phyloP scores from a whole-genome alignment of 768 basidiomycete species.

The Termitomyces sp. region DNA sequence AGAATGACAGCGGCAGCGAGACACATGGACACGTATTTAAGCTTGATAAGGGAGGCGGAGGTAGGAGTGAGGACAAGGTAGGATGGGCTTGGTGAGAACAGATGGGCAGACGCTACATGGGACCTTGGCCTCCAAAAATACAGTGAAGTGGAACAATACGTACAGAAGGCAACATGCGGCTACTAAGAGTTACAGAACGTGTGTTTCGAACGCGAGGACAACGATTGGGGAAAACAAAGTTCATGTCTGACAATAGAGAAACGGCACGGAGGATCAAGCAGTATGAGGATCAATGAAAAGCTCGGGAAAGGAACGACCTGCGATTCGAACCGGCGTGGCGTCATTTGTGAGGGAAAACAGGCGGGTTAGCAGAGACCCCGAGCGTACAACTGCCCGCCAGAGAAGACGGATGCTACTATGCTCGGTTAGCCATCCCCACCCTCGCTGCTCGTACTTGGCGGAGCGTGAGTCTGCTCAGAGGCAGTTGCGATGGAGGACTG shows the following conservation, averaged over 20 bases:
- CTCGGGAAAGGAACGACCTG: constrained; percentile 10
- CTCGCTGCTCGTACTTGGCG: background rate
- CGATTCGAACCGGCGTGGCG: constrained; percentile 3
- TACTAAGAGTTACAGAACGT: constrained; percentile 5
- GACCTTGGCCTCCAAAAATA: constrained; percentile 10
- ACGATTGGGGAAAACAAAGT: constrained; percentile 4
- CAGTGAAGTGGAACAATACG: constrained; percentile 7
- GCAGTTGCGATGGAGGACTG: constrained; percentile 17
- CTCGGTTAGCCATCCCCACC: background rate
- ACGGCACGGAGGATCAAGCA: constrained; percentile 4
- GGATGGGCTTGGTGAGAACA: background rate
- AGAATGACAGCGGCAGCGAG: background rate
- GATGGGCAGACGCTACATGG: background rate
- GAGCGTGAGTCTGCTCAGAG: background rate
- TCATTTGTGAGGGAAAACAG: constrained; percentile 7
- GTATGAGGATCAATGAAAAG: background rate
- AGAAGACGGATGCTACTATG: background rate
- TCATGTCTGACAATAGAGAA: background rate
- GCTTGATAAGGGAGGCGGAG: background rate
- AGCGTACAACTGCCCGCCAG: constrained; percentile 15
- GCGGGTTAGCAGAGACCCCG: constrained; percentile 16
- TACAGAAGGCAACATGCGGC: background rate
- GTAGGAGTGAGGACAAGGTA: background rate
- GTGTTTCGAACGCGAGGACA: constrained; percentile 1
- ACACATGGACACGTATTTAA: constrained; percentile 1